Evolutionary conservation across 2,329 filamentous ascomycete genomes (phyloP).

Genomic region (Thyridium curvatum): DNA sequence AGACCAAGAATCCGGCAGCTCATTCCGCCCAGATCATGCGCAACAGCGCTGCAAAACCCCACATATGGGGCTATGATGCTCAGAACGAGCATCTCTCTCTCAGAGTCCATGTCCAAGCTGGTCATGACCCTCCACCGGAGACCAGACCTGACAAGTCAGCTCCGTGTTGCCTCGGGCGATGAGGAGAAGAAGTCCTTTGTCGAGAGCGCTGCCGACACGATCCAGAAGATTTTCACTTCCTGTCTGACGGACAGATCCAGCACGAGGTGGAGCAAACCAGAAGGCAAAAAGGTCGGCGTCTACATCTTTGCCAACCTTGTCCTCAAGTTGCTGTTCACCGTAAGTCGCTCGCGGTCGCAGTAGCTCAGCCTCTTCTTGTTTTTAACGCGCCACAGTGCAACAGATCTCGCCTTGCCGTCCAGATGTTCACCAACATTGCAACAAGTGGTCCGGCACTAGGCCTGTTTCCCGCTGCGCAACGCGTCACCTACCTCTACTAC

Average conservation of each 20-base stretch:
- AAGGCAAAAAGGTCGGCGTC: constrained; percentile 81
- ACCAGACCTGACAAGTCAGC: constrained; percentile 66
- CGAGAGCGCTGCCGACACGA: constrained; percentile 80
- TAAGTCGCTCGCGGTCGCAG: constrained; percentile 26
- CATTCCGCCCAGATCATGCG: constrained; percentile 57
- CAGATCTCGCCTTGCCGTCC: constrained; percentile 76
- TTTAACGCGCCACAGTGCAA: constrained; percentile 47
- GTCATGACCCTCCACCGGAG: constrained; percentile 78
- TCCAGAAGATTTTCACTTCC: constrained; percentile 85
- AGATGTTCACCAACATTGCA: constrained; percentile 84
- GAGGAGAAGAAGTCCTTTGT: constrained; percentile 72
- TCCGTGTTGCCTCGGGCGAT: constrained; percentile 47
- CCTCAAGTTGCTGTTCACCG: constrained; percentile 79
- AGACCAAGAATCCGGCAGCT: background rate
- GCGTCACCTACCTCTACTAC: constrained; percentile 92
- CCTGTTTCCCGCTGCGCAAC: constrained; percentile 77
- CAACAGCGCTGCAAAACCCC: constrained; percentile 73
- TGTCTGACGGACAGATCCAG: constrained; percentile 77
- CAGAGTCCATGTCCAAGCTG: constrained; percentile 71
- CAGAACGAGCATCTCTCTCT: constrained; percentile 76
- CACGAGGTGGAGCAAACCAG: constrained; percentile 59
- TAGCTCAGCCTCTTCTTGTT: background rate
- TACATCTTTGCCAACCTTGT: constrained; percentile 91
- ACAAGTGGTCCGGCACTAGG: constrained; percentile 74
- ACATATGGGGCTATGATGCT: constrained; percentile 77